Conservation (phyloP, 768 basidiomycete genomes). For the Auriscalpium orientale region DNA sequence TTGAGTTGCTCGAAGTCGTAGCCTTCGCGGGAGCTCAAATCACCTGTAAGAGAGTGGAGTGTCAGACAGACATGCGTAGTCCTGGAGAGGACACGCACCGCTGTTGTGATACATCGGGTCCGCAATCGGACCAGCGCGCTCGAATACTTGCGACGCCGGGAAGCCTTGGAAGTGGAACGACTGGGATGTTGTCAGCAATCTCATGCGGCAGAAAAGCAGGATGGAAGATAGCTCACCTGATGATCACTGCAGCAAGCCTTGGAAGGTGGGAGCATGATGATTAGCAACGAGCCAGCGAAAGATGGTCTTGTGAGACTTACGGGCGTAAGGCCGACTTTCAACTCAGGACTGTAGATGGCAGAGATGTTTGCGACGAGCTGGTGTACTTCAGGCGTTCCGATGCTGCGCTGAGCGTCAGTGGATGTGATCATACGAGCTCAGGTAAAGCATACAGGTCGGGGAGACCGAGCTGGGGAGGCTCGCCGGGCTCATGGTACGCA, state of each 20-base stretch:
- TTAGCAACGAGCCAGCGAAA: background rate
- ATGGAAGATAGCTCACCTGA: conserved; percentile 38
- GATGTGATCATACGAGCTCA: background rate
- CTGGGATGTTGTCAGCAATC: conserved; percentile 26
- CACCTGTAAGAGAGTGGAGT: conserved; percentile 36
- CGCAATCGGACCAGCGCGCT: conserved; percentile 76
- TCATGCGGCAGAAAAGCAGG: too few species aligned
- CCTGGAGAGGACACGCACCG: conserved; percentile 30
- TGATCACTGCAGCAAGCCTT: conserved; percentile 90
- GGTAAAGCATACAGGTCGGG: conserved; percentile 49
- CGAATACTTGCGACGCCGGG: conserved; percentile 83
- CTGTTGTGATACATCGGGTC: conserved; percentile 90
- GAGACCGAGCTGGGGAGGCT: conserved; percentile 79
- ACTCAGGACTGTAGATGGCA: conserved; percentile 73
- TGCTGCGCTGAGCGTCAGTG: conserved; percentile 35
- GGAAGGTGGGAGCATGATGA: background rate
- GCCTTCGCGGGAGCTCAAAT: conserved; percentile 69
- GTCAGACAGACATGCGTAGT: background rate
- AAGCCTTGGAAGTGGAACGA: conserved; percentile 79
- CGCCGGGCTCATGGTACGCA: conserved; percentile 70
- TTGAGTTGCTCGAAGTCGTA: conserved; percentile 80
- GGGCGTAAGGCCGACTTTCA: conserved; percentile 58
- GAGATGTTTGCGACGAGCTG: conserved; percentile 72
- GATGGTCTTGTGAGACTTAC: conserved; percentile 27
- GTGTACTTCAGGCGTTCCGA: conserved; percentile 70